Evolutionary conservation across 306 rosid genomes (phyloP).

Genomic region (Astragalus membranaceus): DNA sequence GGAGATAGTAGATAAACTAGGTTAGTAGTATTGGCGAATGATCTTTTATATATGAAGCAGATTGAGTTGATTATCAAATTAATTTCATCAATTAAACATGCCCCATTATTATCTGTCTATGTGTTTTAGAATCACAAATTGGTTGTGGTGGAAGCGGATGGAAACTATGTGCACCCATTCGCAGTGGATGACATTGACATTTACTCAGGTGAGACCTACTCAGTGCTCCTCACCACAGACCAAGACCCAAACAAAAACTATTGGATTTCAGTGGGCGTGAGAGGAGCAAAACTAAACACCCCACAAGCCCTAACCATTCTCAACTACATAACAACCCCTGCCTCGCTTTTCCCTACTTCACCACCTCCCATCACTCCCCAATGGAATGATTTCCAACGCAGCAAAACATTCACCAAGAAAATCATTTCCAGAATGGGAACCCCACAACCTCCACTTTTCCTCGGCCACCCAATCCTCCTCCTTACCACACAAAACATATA

Average conservation of each 20-base stretch:
- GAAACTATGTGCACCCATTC: conserved; percentile 70
- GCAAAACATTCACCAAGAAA: conserved; percentile 50
- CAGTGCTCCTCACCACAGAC: conserved; percentile 55
- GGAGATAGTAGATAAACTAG: no score
- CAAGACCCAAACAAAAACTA: conserved; percentile 67
- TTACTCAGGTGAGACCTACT: conserved; percentile 81
- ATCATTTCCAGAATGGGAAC: conserved; percentile 52
- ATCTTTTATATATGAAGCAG: no score
- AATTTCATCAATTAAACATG: not conserved
- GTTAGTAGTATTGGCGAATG: no score
- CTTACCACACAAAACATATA: conserved; percentile 69
- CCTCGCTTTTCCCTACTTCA: conserved; percentile 50
- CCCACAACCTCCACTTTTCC: conserved; percentile 42
- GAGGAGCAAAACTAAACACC: conserved; percentile 57
- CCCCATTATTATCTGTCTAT: not conserved
- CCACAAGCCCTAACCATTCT: conserved; percentile 53
- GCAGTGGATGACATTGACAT: conserved; percentile 57
- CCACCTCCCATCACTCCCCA: conserved; percentile 57
- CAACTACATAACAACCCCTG: conserved; percentile 46
- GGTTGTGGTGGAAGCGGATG: conserved; percentile 82
- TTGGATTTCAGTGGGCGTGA: conserved; percentile 64
- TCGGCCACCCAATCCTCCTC: conserved; percentile 40
- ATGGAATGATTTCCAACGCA: conserved; percentile 58
- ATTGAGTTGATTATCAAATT: not conserved
- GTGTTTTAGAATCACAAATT: conserved; percentile 59